Conservation (phyloP, 148 eudicot genomes). For the Camellia granthamiana region DNA sequence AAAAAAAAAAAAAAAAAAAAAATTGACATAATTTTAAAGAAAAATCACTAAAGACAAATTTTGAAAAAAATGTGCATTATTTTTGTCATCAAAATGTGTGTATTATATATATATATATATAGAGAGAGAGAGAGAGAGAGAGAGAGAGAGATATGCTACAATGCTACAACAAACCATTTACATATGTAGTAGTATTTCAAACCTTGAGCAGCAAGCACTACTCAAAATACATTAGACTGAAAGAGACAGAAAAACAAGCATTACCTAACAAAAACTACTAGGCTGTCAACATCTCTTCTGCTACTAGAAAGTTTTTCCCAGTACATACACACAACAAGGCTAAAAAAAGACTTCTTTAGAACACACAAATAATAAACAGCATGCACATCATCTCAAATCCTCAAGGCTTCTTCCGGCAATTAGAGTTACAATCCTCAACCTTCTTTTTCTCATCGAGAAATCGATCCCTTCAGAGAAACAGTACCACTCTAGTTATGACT, state of each 20-base stretch:
- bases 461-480: not conserved
- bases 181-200: conserved; percentile 2
- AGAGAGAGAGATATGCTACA: not conserved
- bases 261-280: not conserved
- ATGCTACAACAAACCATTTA: conserved; percentile 10
- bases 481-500: conserved; percentile 16
- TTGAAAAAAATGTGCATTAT: no score
- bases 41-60: no score
- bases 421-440: not conserved
- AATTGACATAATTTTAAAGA: no score
- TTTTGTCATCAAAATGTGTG: no score
- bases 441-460: not conserved
- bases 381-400: not conserved
- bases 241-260: conserved; percentile 5
- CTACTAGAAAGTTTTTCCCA: conserved; percentile 1
- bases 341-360: not conserved
- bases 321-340: not conserved
- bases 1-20: no score
- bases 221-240: conserved; percentile 13
- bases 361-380: conserved; percentile 6
- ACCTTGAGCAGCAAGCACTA: conserved; percentile 5
- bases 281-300: not conserved
- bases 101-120: no score
- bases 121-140: not conserved
- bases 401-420: not conserved